Conservation (phyloP, 2,329 filamentous ascomycete genomes). For the Sporothrix phasma region DNA sequence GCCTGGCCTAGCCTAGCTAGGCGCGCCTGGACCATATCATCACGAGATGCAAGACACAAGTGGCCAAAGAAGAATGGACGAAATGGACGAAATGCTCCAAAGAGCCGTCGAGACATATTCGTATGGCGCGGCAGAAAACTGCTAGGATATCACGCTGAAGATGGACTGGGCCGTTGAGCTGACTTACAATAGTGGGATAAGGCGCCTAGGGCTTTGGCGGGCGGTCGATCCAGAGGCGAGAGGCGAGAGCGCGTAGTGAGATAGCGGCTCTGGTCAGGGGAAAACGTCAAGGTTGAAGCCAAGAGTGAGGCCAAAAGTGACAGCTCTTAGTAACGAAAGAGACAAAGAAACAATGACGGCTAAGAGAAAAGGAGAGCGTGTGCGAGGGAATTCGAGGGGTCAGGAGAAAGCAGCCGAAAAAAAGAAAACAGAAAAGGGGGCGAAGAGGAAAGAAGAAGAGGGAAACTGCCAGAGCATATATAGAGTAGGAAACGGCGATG, state of each 20-base stretch:
- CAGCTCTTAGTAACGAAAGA: background rate
- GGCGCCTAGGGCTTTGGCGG: background rate
- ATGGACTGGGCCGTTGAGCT: background rate
- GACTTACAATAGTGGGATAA: background rate
- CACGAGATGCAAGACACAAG: background rate
- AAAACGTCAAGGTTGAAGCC: background rate
- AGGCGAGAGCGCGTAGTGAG: background rate
- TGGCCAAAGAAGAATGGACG: background rate
- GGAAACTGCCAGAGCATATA: background rate
- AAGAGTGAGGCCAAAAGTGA: too few relatives aligned
- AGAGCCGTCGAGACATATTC: background rate
- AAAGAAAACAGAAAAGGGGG: background rate
- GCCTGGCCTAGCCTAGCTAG: background rate
- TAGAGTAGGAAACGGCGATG: conserved; percentile 8
- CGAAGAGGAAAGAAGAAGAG: background rate
- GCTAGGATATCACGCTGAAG: background rate
- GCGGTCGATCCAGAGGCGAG: conserved; percentile 3
- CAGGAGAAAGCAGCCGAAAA: background rate
- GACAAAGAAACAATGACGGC: background rate
- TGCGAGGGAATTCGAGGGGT: background rate
- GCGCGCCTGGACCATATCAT: background rate
- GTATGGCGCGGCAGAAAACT: background rate
- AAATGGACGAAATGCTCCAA: background rate
- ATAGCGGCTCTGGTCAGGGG: background rate
- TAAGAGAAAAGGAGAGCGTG: background rate